These are phyloP conservation scores for Fusarium temperatum DNA, from an alignment of 2,329 filamentous ascomycete species.

Conservation along the genomic window DNA sequence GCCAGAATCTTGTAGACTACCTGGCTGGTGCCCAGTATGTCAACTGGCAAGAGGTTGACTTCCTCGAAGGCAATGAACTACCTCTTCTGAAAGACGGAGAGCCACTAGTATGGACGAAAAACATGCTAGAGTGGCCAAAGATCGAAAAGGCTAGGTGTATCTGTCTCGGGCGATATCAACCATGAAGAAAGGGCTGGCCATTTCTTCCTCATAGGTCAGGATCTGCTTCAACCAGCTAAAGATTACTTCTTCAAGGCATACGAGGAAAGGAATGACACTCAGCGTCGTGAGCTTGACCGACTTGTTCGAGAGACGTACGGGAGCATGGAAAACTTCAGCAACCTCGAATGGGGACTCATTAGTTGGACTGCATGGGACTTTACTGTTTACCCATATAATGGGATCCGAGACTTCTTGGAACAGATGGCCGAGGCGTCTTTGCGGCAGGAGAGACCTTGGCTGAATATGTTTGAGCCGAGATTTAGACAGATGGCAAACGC, in stretches of 20 bases:
- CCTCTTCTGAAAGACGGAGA: neutral
- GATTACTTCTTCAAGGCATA: constrained; percentile 3
- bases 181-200: neutral
- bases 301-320: constrained; percentile 5
- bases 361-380: constrained; percentile 5
- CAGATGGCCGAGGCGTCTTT: neutral
- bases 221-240: neutral
- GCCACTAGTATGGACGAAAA: neutral
- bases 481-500: neutral
- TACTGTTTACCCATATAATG: neutral
- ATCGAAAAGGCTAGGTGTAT: neutral
- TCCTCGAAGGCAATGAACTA: neutral
- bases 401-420: neutral
- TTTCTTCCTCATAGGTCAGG: neutral
- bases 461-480: constrained; percentile 2
- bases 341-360: neutral
- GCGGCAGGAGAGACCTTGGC: neutral
- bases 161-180: neutral
- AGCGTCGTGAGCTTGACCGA: neutral
- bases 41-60: neutral
- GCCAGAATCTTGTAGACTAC: neutral
- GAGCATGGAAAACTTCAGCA: neutral
- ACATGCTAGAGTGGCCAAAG: neutral
- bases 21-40: neutral
- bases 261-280: neutral